Evolutionary conservation across 2,329 filamentous ascomycete genomes (phyloP).

Genomic region (Penicillium sp.): DNA sequence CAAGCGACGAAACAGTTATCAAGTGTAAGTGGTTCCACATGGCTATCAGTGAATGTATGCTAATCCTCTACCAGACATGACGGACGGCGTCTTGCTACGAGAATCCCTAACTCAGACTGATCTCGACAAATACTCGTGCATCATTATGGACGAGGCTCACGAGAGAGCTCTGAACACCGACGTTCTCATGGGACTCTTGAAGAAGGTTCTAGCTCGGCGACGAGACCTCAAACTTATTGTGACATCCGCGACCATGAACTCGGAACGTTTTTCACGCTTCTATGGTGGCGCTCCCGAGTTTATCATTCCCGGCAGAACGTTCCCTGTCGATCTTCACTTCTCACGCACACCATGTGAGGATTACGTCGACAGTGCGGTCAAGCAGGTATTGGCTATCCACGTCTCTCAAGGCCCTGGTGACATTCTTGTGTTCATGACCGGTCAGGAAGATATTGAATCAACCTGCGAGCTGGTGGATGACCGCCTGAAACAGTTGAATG

Average conservation of each 20-base stretch:
- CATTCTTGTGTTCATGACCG: constrained; percentile 98
- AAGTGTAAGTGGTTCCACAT: constrained; percentile 63
- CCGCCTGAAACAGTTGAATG: constrained; percentile 82
- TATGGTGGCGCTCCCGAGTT: constrained; percentile 97
- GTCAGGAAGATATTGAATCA: constrained; percentile 96
- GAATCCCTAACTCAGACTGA: constrained; percentile 92
- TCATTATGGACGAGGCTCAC: constrained; percentile 99
- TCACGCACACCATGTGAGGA: constrained; percentile 94
- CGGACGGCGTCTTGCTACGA: constrained; percentile 88
- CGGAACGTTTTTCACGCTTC: constrained; percentile 92
- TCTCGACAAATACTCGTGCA: constrained; percentile 92
- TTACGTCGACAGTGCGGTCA: constrained; percentile 95
- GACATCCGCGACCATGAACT: constrained; percentile 98
- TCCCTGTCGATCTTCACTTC: constrained; percentile 95
- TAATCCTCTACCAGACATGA: constrained; percentile 68
- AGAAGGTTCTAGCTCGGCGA: constrained; percentile 88
- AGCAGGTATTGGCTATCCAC: constrained; percentile 93
- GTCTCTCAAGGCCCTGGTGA: constrained; percentile 92
- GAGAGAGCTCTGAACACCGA: constrained; percentile 96
- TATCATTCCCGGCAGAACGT: constrained; percentile 91
- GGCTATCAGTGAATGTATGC: not conserved
- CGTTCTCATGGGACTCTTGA: constrained; percentile 95
- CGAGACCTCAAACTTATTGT: constrained; percentile 95
- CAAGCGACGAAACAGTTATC: constrained; percentile 90
- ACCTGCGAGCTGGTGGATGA: constrained; percentile 94